Evolutionary conservation across 176 grass and related monocot species (phyloP), one percentile per base, ranked within the genome.

Genomic region (Rhynchospora pubera): DNA sequence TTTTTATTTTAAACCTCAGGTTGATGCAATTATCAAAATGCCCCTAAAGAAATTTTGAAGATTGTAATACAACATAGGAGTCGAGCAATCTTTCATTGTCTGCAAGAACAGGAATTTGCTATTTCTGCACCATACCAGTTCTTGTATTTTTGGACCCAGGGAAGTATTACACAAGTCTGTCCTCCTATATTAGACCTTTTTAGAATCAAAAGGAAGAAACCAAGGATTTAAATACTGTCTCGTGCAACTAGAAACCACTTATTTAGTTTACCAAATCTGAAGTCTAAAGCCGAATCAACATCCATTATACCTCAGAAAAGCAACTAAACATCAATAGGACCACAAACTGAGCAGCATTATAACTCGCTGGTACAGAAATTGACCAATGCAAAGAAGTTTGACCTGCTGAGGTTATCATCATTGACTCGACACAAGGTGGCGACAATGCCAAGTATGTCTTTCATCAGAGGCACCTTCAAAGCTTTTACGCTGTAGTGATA

Each of bases 381-480:
- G 46, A 57, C 46, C 56, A 22, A 57, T 63, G 82, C 63, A 22
- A 81, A n/a, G 85, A 87, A 87, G 74, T 32, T 51, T 67, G 39
- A 92, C 92, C 92, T 89, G 90, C 88, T 97, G 63, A 97, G 87
- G 63, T 92, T 91, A 58, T 86, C 92, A 85, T 92, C 78, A 51
- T 89, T 84, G 76, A 91, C 78, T 97, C 89, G 90, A 87, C 88
- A 90, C 67, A 97, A 85, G 45, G 80, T 94, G 80, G 92, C 92
- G 19, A 94, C 90, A 57, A 89, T 60, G 80, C 94, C 94, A 73
- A 97, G 32, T 14, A 97, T 79, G 84, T 91, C 85, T 83, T 89
- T 92, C 26, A 85, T 88, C 77, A 91, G 57, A 51, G 84, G 32
- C 21, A 87, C 34, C 16, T 81, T 87, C 55, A 89, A 88, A 62